Evolutionary conservation across 75 land plant genomes (phyloP), one percentile per base, ranked within the genome.

Genomic region (Sequoiadendron giganteum): DNA sequence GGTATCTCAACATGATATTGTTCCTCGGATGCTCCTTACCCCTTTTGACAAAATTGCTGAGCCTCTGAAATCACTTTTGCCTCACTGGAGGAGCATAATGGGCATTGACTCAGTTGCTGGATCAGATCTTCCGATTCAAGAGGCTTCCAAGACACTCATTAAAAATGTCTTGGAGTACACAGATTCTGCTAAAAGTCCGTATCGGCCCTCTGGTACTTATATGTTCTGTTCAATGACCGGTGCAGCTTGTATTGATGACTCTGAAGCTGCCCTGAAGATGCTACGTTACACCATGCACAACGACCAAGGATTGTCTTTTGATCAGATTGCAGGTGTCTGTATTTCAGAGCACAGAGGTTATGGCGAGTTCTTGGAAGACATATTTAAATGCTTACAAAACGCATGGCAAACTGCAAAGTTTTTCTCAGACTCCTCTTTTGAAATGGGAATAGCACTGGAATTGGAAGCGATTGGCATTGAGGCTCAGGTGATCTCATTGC

Each of bases 11-110:
- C 49, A 87, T 80, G 86, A 87, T 84, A 83, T 87, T n/a, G 87
- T 87, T 43, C 88, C 88, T 7, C 15, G 88, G 36, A 87, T 87
- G 86, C 87, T 87, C 48, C 88, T 87, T 80, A 86, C 88, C 30
- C 40, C 38, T 1, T 18, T 87, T 48, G 85, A 87, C 10, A 43
- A 5, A 47, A 68, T 87, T 52, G 36, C 40, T 25, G 30, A 52
- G 48, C 32, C 86, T 45, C 11, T 87, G 52, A 18, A 8, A 25
- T 28, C 86, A 68, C 16, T 68, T 68, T 3, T 68, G 72, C 78
- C 78, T 34, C 38, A 34, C 32, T 76, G 78, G 78, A 11, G 10
- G 39, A 34, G 38, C 78, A 14, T 13, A 34, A 34, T 76, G 38
- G 38, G 39, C 30, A 36, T 34, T 76, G 78, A 34, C 39, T 34